Percentiles rank a stretch among this genome's conserved stretches.
Evolutionary conservation across 139 green algal species (phyloP).

Genomic region (Auxenochlorella pyrenoidosa): DNA sequence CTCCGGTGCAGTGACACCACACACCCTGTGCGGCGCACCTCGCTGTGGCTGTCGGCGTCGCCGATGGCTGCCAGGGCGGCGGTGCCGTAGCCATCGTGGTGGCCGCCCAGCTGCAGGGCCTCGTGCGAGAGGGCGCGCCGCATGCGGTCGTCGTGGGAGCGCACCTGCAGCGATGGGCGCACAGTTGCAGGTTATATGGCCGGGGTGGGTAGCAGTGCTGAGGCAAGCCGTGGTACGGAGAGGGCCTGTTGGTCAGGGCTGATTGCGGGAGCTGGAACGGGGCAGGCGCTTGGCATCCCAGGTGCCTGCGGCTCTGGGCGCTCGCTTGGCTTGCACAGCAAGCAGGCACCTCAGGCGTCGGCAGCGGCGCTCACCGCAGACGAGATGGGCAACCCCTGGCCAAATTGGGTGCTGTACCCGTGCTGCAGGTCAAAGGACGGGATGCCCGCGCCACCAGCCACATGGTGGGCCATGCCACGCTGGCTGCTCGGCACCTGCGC

Average conservation of each 20-base stretch:
- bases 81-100: not conserved
- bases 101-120: not conserved
- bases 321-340: too few species aligned
- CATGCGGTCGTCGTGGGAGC: not conserved
- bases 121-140: not conserved
- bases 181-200: too few species aligned
- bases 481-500: not conserved
- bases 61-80: not conserved
- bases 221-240: too few species aligned
- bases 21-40: too few species aligned
- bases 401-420: constrained; percentile 10
- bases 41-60: not conserved
- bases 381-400: not conserved
- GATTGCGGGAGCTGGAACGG: too few species aligned
- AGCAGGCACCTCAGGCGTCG: too few species aligned
- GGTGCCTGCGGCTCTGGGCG: too few species aligned
- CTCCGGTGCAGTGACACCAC: not conserved
- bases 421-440: not conserved
- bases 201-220: too few species aligned
- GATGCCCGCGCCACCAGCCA: not conserved
- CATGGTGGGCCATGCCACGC: not conserved
- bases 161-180: not conserved
- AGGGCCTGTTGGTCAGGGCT: too few species aligned
- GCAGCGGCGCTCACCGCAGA: not conserved
- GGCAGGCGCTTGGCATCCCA: too few species aligned